Conservation (phyloP, 2,329 filamentous ascomycete genomes). For the Botrytis galanthina region DNA sequence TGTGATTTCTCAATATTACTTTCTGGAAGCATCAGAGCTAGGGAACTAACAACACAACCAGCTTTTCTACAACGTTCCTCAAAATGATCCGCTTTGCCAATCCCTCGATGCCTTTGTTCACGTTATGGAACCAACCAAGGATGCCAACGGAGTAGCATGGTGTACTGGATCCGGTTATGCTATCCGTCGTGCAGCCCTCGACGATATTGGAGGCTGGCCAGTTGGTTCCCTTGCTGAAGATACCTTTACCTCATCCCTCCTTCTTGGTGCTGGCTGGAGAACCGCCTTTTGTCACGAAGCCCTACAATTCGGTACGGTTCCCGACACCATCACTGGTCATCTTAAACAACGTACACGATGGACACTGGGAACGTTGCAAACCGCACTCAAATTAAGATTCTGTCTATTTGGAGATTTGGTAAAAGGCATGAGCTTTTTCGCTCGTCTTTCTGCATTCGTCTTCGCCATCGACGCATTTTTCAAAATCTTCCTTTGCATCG, state of each 20-base stretch:
- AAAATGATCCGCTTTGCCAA: slow-evolving; percentile 54
- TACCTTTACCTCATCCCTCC: slow-evolving; percentile 55
- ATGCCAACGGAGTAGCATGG: slow-evolving; percentile 53
- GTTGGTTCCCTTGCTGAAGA: slow-evolving; percentile 60
- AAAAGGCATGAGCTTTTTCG: slow-evolving; percentile 52
- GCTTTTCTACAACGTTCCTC: slow-evolving; percentile 62
- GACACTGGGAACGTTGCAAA: slow-evolving; percentile 47
- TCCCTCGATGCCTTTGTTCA: slow-evolving; percentile 59
- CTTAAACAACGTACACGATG: slow-evolving; percentile 57
- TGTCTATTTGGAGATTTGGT: slow-evolving; percentile 55
- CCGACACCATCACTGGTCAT: slow-evolving; percentile 55
- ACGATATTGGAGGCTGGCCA: slow-evolving; percentile 61
- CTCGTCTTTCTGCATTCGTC: slow-evolving; percentile 58
- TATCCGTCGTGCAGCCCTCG: slow-evolving; percentile 56
- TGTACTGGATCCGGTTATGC: slow-evolving; percentile 64
- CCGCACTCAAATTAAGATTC: slow-evolving; percentile 58
- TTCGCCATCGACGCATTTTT: slow-evolving; percentile 56
- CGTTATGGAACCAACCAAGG: slow-evolving; percentile 48
- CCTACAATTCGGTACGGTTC: slow-evolving; percentile 59
- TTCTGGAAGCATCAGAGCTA: rapidly evolving
- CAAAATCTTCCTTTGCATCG: slow-evolving; percentile 53
- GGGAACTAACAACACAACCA: slow-evolving; percentile 20
- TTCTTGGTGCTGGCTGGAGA: slow-evolving; percentile 61
- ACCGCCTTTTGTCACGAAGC: slow-evolving; percentile 59
- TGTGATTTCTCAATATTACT: not conserved